Evolutionary conservation across 169 alveolate genomes (phyloP).

Genomic region (Cryptosporidium ryanae): DNA sequence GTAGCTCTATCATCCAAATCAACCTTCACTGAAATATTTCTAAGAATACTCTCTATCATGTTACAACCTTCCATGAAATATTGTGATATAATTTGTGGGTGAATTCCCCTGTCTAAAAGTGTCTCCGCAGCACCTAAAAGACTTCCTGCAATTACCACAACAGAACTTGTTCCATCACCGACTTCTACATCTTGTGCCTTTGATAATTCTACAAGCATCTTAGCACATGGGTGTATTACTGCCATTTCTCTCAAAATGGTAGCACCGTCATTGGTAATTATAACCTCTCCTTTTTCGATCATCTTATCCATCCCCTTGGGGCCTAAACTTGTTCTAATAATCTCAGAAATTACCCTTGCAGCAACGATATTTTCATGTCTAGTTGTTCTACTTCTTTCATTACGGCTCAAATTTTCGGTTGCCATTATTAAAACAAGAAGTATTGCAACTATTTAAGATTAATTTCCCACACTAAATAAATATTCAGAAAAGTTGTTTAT

Average conservation of each 20-base stretch:
- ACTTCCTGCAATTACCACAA: conserved; percentile 98
- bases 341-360: conserved; percentile 95
- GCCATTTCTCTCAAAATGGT: conserved; percentile 96
- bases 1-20: conserved; percentile 94
- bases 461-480: not conserved
- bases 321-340: conserved; percentile 98
- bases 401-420: conserved; percentile 64
- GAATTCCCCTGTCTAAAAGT: conserved; percentile 95
- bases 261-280: conserved; percentile 99
- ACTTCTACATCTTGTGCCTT: conserved; percentile 99
- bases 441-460: not conserved
- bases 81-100: conserved; percentile 97
- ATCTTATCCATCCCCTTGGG: conserved; percentile 99
- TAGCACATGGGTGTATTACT: conserved; percentile 97
- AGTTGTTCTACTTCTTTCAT: conserved; percentile 73
- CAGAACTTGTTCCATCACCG: conserved; percentile 99
- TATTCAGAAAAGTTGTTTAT: not conserved
- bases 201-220: conserved; percentile 97
- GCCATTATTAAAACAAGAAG: conserved; percentile 18
- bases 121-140: conserved; percentile 94
- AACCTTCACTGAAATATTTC: conserved; percentile 92
- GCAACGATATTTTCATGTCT: conserved; percentile 70
- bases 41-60: conserved; percentile 92
- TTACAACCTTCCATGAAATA: conserved; percentile 92
- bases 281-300: conserved; percentile 97